Conservation (phyloP, 2,329 filamentous ascomycete genomes). For the Trematosphaeria pertusa region DNA sequence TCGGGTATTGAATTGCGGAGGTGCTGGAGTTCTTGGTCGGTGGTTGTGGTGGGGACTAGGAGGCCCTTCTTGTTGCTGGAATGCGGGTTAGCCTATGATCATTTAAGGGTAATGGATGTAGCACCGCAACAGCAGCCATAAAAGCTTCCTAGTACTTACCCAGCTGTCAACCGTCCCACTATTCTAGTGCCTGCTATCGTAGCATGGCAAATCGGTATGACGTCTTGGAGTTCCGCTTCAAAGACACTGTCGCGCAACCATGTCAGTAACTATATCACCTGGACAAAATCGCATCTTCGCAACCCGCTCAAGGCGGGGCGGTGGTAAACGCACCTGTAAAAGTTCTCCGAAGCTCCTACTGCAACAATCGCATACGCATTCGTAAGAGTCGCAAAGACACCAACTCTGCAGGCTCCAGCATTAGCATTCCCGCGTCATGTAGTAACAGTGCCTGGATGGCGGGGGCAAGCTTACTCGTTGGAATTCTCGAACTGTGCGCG, state of each 20-base stretch:
- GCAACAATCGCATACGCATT: conserved; percentile 97
- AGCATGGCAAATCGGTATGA: conserved; percentile 95
- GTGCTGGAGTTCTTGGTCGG: conserved; percentile 97
- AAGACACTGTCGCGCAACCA: conserved; percentile 70
- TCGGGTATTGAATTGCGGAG: conserved; percentile 94
- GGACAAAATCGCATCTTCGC: not conserved
- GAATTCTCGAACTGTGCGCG: conserved; percentile 82
- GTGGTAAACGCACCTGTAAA: conserved; percentile 73
- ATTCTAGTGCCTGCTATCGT: conserved; percentile 97
- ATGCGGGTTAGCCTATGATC: not conserved
- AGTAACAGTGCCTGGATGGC: conserved; percentile 11
- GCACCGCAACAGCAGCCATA: too few species aligned
- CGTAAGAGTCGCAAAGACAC: conserved; percentile 94
- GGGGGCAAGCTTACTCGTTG: conserved; percentile 72
- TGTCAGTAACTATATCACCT: conserved; percentile 24
- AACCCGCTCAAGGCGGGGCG: not conserved
- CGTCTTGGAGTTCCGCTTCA: conserved; percentile 95
- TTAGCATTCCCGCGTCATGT: conserved; percentile 17
- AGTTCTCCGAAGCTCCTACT: conserved; percentile 96
- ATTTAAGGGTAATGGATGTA: not conserved
- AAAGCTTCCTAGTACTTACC: conserved; percentile 66
- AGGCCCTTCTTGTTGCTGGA: conserved; percentile 91
- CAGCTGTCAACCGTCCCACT: conserved; percentile 92
- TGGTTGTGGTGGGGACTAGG: conserved; percentile 92
- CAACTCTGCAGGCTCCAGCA: conserved; percentile 69